Percentiles rank a stretch among this genome's conserved stretches.
These are phyloP conservation scores for Aureobasidium sp. DNA, from an alignment of 2,329 filamentous ascomycete species.

Conservation along the genomic window DNA sequence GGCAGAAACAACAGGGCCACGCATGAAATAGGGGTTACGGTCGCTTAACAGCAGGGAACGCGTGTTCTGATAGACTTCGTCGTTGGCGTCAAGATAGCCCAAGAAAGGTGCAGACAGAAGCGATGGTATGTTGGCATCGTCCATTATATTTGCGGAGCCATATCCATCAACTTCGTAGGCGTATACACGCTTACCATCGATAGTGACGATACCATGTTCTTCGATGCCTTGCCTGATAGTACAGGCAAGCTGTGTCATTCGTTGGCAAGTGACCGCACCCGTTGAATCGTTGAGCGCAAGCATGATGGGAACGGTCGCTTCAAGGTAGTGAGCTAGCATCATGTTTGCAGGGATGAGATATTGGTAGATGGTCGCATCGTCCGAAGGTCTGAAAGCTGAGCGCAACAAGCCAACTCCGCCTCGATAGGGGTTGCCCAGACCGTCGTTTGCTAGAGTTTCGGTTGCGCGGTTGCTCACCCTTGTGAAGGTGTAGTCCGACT, in stretches of 20 bases:
- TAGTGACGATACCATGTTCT: conserved; percentile 34
- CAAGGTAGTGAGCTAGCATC: conserved; percentile 65
- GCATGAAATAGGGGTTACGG: conserved; percentile 45
- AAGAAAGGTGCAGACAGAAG: conserved; percentile 59
- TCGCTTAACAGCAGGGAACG: conserved; percentile 37
- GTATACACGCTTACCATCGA: conserved; percentile 35
- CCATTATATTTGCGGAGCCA: conserved; percentile 53
- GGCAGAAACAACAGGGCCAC: conserved; percentile 41
- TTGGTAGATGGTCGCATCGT: conserved; percentile 45
- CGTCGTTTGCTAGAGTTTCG: conserved; percentile 47
- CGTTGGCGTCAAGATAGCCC: conserved; percentile 43
- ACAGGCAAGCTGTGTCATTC: conserved; percentile 52
- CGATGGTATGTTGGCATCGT: conserved; percentile 60
- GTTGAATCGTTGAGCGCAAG: conserved; percentile 36
- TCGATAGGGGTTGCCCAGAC: conserved; percentile 44
- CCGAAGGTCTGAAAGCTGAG: conserved; percentile 44
- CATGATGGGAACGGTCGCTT: conserved; percentile 48
- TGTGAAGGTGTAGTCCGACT: conserved; percentile 41
- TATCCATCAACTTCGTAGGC: conserved; percentile 45
- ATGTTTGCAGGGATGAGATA: conserved; percentile 51
- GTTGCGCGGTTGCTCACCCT: conserved; percentile 39
- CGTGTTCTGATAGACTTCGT: conserved; percentile 41
- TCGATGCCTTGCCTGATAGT: conserved; percentile 40
- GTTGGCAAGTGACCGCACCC: conserved; percentile 45
- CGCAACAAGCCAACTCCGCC: conserved; percentile 44